Conservation (phyloP, 768 basidiomycete genomes). For the Russula emetica region DNA sequence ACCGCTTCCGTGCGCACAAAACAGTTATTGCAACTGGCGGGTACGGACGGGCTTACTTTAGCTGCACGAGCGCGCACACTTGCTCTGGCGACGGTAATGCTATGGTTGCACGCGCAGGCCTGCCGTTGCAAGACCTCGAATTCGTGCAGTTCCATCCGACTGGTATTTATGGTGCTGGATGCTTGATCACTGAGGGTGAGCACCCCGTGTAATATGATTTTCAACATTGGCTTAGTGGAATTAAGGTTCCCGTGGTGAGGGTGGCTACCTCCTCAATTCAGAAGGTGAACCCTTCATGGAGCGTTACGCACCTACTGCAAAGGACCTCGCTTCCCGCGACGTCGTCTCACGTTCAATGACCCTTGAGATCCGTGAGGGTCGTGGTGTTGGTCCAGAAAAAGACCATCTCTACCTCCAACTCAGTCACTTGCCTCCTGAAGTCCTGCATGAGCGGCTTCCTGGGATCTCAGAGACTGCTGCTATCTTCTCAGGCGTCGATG, state of each 20-base stretch:
- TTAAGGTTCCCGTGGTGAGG: conserved; percentile 95
- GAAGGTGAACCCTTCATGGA: conserved; percentile 99
- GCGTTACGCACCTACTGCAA: conserved; percentile 97
- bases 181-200: conserved; percentile 94
- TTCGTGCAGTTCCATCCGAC: conserved; percentile 99
- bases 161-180: conserved; percentile 98
- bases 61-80: conserved; percentile 97
- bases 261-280: conserved; percentile 96
- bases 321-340: conserved; percentile 98
- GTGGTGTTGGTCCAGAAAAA: conserved; percentile 97
- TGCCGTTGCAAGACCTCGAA: conserved; percentile 95
- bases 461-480: conserved; percentile 99
- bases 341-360: conserved; percentile 99
- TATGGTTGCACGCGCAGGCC: conserved; percentile 94
- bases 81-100: conserved; percentile 99
- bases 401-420: conserved; percentile 97
- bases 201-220: conserved; percentile 1
- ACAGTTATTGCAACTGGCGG: conserved; percentile 98
- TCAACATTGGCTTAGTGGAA: conserved; percentile 9
- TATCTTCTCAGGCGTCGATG: conserved; percentile 98
- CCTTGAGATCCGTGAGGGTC: conserved; percentile 95
- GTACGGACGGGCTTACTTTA: conserved; percentile 97
- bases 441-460: conserved; percentile 93
- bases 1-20: conserved; percentile 97
- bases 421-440: conserved; percentile 92